A percentile compares a stretch with the other conserved stretches of the same genome.
Conservation (phyloP, 2,329 filamentous ascomycete species). For the Ambrosiella cleistominuta region DNA sequence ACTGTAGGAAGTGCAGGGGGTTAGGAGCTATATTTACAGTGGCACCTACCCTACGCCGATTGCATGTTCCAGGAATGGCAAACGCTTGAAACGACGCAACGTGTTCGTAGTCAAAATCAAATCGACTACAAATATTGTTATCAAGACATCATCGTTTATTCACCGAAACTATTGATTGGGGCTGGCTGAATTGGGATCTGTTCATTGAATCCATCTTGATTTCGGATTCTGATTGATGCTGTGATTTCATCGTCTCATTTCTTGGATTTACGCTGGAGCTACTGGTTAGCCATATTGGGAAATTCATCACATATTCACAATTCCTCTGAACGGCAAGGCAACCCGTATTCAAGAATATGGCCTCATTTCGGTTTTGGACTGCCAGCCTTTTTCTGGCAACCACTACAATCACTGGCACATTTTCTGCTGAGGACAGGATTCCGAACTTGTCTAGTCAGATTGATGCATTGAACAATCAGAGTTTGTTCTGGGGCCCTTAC, state of each 20-base stretch:
- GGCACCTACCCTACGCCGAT: neutral
- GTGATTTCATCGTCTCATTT: neutral
- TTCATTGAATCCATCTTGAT: neutral
- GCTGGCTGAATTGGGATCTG: neutral
- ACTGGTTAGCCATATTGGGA: neutral
- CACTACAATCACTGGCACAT: conserved; percentile 1
- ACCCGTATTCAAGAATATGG: neutral
- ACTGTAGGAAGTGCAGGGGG: neutral
- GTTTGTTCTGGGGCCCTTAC: conserved; percentile 90
- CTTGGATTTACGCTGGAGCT: neutral
- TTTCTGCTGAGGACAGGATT: neutral
- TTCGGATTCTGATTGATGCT: neutral
- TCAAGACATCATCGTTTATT: too few species aligned
- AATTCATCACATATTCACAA: neutral
- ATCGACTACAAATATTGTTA: too few species aligned
- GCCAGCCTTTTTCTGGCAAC: conserved; percentile 10
- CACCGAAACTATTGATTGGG: too few species aligned
- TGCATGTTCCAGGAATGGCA: neutral
- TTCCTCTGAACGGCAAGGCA: neutral
- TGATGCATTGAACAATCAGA: conserved; percentile 47
- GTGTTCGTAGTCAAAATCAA: neutral
- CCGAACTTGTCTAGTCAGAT: conserved; percentile 6
- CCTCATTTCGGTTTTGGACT: conserved; percentile 2
- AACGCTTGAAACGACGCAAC: neutral
- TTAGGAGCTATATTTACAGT: neutral